phyloP scores from a whole-genome alignment of 2,329 filamentous ascomycete genomes.

The Fusarium protoensiforme region DNA sequence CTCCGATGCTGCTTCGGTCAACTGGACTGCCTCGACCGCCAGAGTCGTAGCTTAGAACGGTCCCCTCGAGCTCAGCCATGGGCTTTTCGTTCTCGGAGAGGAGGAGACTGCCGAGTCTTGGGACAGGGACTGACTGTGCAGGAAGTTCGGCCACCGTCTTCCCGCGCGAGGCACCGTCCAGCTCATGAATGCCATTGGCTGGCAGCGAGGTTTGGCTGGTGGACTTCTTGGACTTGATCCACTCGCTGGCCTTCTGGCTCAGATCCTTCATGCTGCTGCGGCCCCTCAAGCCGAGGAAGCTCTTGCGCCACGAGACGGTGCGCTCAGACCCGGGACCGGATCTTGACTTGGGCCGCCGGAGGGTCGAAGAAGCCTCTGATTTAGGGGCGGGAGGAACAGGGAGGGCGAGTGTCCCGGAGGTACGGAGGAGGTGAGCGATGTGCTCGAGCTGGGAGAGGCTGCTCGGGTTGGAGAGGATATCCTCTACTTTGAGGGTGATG shows the following conservation, averaged over 20 bases:
- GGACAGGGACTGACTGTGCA: neutral
- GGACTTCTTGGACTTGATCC: slow-evolving; percentile 41
- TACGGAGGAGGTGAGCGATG: slow-evolving; percentile 44
- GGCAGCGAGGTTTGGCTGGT: neutral
- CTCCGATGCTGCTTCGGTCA: slow-evolving; percentile 24
- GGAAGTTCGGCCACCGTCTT: neutral
- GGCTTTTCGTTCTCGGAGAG: neutral
- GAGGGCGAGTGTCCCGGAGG: slow-evolving; percentile 24
- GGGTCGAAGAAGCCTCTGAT: neutral
- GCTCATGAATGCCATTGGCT: neutral
- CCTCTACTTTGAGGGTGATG: slow-evolving; percentile 57
- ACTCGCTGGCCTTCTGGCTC: slow-evolving; percentile 39
- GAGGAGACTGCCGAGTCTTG: neutral
- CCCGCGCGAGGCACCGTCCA: neutral
- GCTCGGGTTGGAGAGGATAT: slow-evolving; percentile 62
- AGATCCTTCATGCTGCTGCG: slow-evolving; percentile 40
- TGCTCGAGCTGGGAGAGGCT: slow-evolving; percentile 62
- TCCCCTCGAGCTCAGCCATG: neutral
- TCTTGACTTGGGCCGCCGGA: slow-evolving; percentile 10
- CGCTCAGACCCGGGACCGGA: neutral
- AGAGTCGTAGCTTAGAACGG: neutral
- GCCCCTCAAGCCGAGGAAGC: slow-evolving; percentile 34
- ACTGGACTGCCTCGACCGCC: neutral
- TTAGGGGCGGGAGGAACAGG: slow-evolving; percentile 19
- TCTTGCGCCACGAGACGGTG: slow-evolving; percentile 28